Conservation (phyloP, 345 rosid genomes). For the Sonneratia caseolaris region DNA sequence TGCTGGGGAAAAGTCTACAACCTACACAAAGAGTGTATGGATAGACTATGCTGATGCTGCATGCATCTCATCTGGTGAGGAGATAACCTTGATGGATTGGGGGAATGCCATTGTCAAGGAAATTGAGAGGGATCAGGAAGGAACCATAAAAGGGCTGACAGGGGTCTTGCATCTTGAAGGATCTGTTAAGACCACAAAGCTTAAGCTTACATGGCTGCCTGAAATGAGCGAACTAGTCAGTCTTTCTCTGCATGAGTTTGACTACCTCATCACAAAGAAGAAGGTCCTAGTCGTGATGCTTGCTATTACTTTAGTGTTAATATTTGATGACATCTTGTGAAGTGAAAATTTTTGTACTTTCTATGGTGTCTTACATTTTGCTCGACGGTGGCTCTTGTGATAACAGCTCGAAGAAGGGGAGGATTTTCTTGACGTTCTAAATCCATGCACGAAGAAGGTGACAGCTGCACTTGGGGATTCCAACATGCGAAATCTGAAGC, state of each 20-base stretch:
- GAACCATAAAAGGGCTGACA: constrained; percentile 38
- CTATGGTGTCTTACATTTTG: background rate
- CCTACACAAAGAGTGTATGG: constrained; percentile 74
- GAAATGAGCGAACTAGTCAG: constrained; percentile 45
- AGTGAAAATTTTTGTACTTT: background rate
- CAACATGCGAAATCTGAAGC: constrained; percentile 66
- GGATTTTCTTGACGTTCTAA: constrained; percentile 52
- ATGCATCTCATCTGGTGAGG: constrained; percentile 58
- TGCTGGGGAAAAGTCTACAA: constrained; percentile 88
- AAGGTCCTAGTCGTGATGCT: constrained; percentile 26
- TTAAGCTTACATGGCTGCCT: constrained; percentile 90
- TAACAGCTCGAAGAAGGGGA: constrained; percentile 86
- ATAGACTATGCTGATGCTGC: constrained; percentile 65
- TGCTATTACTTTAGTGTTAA: background rate
- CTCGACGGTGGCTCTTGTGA: constrained; percentile 2
- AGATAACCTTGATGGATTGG: constrained; percentile 91
- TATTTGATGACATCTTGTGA: background rate
- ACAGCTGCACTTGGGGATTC: constrained; percentile 73
- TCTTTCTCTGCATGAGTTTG: constrained; percentile 50
- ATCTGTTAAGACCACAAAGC: constrained; percentile 77
- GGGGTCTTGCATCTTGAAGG: constrained; percentile 80
- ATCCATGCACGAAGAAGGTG: constrained; percentile 61
- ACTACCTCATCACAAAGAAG: constrained; percentile 61
- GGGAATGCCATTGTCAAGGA: constrained; percentile 79
- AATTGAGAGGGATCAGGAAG: constrained; percentile 46